A percentile compares a stretch with the other conserved stretches of the same genome.
These are phyloP conservation scores for Lipomyces orientalis DNA, from an alignment of 805 yeast species.

Conservation along the genomic window DNA sequence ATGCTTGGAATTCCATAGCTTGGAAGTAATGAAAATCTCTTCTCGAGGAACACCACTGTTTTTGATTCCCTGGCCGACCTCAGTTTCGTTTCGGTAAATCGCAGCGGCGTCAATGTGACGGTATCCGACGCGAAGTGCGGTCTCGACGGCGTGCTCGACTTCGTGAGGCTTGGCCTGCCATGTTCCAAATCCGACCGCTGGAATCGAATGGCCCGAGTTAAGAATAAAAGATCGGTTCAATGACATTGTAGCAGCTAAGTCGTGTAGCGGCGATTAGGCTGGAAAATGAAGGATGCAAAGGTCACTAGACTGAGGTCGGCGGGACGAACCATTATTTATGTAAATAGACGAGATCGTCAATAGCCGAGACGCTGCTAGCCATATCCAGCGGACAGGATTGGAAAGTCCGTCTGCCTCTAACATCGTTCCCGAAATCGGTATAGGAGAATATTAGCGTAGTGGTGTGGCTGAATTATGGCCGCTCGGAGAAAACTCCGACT, in stretches of 20 bases:
- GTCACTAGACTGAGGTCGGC: not conserved
- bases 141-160: constrained; percentile 58
- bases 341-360: not conserved
- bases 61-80: constrained; percentile 63
- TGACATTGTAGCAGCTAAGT: not conserved
- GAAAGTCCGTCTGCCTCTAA: too few species aligned
- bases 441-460: too few species aligned
- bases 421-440: too few species aligned
- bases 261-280: not conserved
- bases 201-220: constrained; percentile 64
- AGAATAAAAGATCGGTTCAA: constrained; percentile 48
- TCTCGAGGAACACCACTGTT: constrained; percentile 57
- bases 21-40: constrained; percentile 52
- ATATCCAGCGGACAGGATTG: too few species aligned
- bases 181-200: constrained; percentile 74
- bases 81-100: constrained; percentile 68
- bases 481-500: not conserved
- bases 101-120: constrained; percentile 79
- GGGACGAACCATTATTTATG: not conserved
- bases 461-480: not conserved
- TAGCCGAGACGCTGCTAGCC: too few species aligned
- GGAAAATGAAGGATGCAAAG: not conserved
- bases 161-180: constrained; percentile 59
- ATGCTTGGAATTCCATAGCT: constrained; percentile 49
- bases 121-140: constrained; percentile 69